Base-by-base conservation (phyloP, 106 monocot species). In the Iris macrosiphon region DNA sequence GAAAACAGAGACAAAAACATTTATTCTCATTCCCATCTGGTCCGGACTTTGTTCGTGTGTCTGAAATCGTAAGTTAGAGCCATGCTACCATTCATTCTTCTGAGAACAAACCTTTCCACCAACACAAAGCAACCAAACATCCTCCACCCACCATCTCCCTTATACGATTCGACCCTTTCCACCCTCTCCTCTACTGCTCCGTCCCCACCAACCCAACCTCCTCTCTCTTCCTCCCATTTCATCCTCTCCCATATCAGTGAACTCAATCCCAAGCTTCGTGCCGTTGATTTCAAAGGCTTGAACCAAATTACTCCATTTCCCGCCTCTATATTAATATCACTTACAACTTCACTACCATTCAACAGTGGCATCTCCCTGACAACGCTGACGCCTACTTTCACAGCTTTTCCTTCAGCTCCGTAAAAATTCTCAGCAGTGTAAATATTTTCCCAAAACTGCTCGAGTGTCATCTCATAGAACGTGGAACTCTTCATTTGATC, bases 381-480 rank as follows among this genome's bases (percentile, higher is more conserved):
- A 8, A 67, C 45, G 18, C 25, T 16, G 2, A 55, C 56, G 19
- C 43, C 56, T 7, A 57, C 37, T 11, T 67, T 16, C 44, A 67
- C 67, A 1, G 7, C 15, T 2, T 18, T 35, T 9, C 30, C 57
- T 37, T 47, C 13, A 18, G 42, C 23, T 0, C 37, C 15, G 20
- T 58, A 0, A 0, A 7, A 2, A 29, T 73, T 72, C 25, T 56
- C 70, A 20, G 43, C 37, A 13, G 26, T 14, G 27, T 46, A 67
- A 3, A 76, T 45, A 33, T 72, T 43, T 42, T 80, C 80, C 80
- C 80, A 85, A 14, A 40, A 43, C 39, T 70, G 85, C 42, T 85
- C 64, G 0, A 85, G 64, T 0, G 34, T 65, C 42, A 85, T 61
- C 57, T 85, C 85, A 38, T 77, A 85, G 54, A 79, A 80, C 48